Base-by-base conservation (phyloP, 1,284 basidiomycete genomes). In the Puccinia hordei region DNA sequence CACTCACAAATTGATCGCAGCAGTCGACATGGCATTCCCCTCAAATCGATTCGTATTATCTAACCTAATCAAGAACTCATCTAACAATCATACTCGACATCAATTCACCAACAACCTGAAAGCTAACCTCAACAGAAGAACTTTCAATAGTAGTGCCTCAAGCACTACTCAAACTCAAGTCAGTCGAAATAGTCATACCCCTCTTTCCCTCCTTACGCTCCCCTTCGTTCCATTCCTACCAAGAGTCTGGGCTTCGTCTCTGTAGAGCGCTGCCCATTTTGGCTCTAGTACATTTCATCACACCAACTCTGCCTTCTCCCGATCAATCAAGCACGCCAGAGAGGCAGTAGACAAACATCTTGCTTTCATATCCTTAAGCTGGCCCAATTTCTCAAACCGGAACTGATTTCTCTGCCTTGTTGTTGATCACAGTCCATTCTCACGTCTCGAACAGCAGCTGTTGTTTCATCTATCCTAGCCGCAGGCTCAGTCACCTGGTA, bases 401-500 rank as follows among this genome's bases (percentile, higher is more conserved):
- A 63, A 15, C 44, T 46, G 49, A 46, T 24, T 5, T 63, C 10
- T 66, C 27, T 30, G 41, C 12, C n/a, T 73, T 15, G 27, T 53
- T 53, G 46, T 38, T n/a, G 27, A 35, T 57, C 63, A 13, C 57
- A 80, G 77, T 73, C 77, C 13, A 59, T 63, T n/a, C 24, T 80
- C 35, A 72, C 77, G 27, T 80, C 77, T 30, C 66, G 77, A 51
- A 63, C 66, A 63, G 77, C 77, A 38, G 77, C 77, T 13, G 35
- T 27, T 10, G 77, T 65, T 46, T 80, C 77, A 46, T 80, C 77
- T n/a, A 61, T 65, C 35, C 68, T 80, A 33, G 77, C 77, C 41
- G 77, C 59, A 51, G 77, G 77, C 13, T 80, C 77, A 10, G 35
- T 80, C n/a, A 53, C 69, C 24, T 80, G 66, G 66, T 80, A 80